Evolutionary conservation across 108 stramenopile genomes (phyloP), one percentile per base, ranked within the genome.

Genomic region (Discostella stelligeroides): DNA sequence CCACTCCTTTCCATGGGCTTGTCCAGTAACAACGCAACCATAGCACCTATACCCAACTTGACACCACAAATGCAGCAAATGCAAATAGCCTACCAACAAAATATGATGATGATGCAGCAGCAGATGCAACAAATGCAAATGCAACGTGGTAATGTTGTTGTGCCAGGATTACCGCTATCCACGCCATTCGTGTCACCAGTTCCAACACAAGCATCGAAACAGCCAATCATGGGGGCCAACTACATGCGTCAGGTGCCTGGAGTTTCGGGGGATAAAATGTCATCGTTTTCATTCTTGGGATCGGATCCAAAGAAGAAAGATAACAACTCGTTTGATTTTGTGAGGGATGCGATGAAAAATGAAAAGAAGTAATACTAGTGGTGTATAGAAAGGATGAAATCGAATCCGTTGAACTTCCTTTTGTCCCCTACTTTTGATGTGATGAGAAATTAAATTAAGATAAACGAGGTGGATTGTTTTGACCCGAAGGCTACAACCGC

Each of bases 51-150:
- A 25, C 13, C 54, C 27, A 60, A 65, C 43, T 64, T 66, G 13
- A 56, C 64, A 27, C 41, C 38, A 21, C 88, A 85, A 76, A 88
- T 80, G 71, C 39, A 30, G n/a, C 68, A 78, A 58, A 82, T 94
- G 89, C 92, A 92, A 75, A 81, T 90, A 80, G 69, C 73, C 4
- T 88, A 88, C 66, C 92, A 91, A 58, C 92, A 94, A 66, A 81
- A 89, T 66, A 81, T 89, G 84, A 85, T 84, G 66, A 73, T 84
- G 78, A 87, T 91, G 90, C 90, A 81, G 48, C 73, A 78, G 41
- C 77, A 91, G 78, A 88, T 87, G 86, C 83, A 85, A 60, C 87
- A 92, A 57, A 89, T 94, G 89, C 88, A 87, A 82, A 89, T 88
- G 89, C 86, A 80, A 24, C 65, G 69, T 30, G 71, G 70, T 27